Base-by-base conservation (phyloP, 2,329 filamentous ascomycete species). In the Erysiphe pisi region DNA sequence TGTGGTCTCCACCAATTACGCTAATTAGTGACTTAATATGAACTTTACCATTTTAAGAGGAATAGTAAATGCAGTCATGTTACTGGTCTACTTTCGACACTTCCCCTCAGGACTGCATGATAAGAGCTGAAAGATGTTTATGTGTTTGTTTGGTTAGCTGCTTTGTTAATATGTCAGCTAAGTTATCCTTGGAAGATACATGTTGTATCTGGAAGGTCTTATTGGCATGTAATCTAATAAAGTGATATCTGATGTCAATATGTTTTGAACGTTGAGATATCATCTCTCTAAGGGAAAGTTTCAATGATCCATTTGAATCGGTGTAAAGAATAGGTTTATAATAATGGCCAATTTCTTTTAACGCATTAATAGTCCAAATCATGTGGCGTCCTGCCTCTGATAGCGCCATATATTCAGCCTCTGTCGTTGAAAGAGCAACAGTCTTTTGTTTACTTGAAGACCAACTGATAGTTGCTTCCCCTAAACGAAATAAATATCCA, bases 401-500 rank as follows among this genome's bases (percentile, higher is more conserved):
- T 8, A 65, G 1, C 2, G 70, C 70, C 70, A 73, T 73, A 45
- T 73, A 73, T 73, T 73, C 70, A 9, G 36, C 70, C 25, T 73
- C 70, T 45, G 40, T 45, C 9, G 40, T 73, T n/a, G 70, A 73
- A 4, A 73, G 25, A 22, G 70, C 70, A 14, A 52, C 70, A 1
- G 58, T 25, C 2, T 8, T n/a, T 8, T 65, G 58, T 4, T 65
- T 47, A 8, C 49, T 40, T 11, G 40, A 47, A 22, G 12, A 12
- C 70, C 70, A 73, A 11, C 58, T 65, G n/a, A 65, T 18, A 31
- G 6, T 22, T 14, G 65, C 8, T 40, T 43, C 31, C 65, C 25
- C 65, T 71, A 71, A n/a, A 7, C 65, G 65, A 40, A 71, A 71
- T 8, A 71, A 20, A 20, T 71, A 71, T 43, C 20, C 65, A 7